Evolutionary conservation across 805 yeast genomes (phyloP).

Genomic region (Candida boleticola): DNA sequence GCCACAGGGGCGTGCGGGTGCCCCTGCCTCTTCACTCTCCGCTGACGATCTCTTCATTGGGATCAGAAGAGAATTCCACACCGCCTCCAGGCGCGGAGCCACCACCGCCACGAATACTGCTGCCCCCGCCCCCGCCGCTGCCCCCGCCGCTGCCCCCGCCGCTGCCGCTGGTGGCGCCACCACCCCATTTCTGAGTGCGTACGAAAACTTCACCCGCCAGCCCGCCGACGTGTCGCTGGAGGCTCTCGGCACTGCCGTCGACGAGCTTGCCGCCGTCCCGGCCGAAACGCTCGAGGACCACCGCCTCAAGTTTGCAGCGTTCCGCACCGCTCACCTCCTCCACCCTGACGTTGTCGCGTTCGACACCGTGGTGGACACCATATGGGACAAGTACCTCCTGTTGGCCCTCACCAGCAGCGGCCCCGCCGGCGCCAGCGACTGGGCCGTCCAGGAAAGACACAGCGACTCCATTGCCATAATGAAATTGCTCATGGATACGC

Average conservation of each 20-base stretch:
- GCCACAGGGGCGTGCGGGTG: slow-evolving; percentile 21
- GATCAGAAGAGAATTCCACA: slow-evolving; percentile 39
- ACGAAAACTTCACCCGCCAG: not conserved
- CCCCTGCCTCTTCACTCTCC: not conserved
- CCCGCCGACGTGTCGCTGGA: not conserved
- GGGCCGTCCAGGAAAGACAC: slow-evolving; percentile 15
- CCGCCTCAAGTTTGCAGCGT: slow-evolving; percentile 20
- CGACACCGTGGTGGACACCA: slow-evolving; percentile 18
- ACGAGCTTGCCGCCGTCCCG: not conserved
- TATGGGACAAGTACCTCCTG: slow-evolving; percentile 28
- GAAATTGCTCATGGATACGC: slow-evolving; percentile 35
- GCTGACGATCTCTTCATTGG: slow-evolving; percentile 44
- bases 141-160: not conserved
- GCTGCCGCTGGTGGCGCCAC: not conserved
- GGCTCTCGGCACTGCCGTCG: not conserved
- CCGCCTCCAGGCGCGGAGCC: slow-evolving; percentile 4
- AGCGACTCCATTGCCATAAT: slow-evolving; percentile 30
- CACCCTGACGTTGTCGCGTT: slow-evolving; percentile 25
- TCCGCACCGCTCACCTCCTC: slow-evolving; percentile 24
- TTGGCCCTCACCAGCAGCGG: slow-evolving; percentile 8
- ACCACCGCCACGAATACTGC: slow-evolving; percentile 2
- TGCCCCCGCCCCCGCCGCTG: not conserved
- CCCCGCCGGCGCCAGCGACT: not conserved
- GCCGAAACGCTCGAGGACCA: slow-evolving; percentile 13
- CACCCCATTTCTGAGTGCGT: not conserved